These are phyloP conservation scores for Alternaria infectoria DNA, from an alignment of 2,329 filamentous ascomycete species.

Conservation along the genomic window DNA sequence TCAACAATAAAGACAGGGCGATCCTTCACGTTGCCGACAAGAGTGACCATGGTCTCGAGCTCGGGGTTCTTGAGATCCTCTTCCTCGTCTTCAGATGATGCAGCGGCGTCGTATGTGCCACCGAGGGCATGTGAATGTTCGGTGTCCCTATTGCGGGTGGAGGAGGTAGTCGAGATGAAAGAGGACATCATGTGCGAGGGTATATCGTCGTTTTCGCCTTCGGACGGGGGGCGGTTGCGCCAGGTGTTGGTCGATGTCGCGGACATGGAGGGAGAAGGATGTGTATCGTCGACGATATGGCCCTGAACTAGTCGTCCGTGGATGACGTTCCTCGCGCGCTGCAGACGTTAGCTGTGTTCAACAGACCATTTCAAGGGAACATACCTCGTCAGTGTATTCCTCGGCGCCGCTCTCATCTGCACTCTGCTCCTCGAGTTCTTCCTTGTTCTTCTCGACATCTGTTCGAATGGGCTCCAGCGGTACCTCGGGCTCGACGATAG, in stretches of 20 bases:
- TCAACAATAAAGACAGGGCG: slow-evolving; percentile 93
- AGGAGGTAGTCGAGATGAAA: slow-evolving; percentile 79
- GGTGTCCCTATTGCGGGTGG: slow-evolving; percentile 47
- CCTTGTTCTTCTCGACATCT: slow-evolving; percentile 23
- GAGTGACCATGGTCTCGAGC: slow-evolving; percentile 91
- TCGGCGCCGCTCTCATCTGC: slow-evolving; percentile 34
- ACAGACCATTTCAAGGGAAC: background rate
- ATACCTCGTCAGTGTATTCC: slow-evolving; percentile 71
- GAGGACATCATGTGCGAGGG: slow-evolving; percentile 87
- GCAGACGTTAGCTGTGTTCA: slow-evolving; percentile 16
- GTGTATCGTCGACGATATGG: slow-evolving; percentile 94
- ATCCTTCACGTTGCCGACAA: slow-evolving; percentile 93
- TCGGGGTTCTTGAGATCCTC: slow-evolving; percentile 81
- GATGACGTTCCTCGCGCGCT: slow-evolving; percentile 84
- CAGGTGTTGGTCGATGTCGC: slow-evolving; percentile 64
- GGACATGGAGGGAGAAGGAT: slow-evolving; percentile 76
- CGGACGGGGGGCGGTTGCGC: slow-evolving; percentile 52
- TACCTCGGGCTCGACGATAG: slow-evolving; percentile 42
- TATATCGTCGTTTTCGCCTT: slow-evolving; percentile 56
- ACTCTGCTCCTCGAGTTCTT: slow-evolving; percentile 24
- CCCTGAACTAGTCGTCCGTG: slow-evolving; percentile 90
- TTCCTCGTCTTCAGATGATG: slow-evolving; percentile 89
- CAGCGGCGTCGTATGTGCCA: slow-evolving; percentile 82
- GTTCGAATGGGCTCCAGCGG: slow-evolving; percentile 34
- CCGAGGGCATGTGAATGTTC: slow-evolving; percentile 75